Base-by-base conservation (phyloP, 805 yeast genomes). In the Metschnikowia drakensbergensis region DNA sequence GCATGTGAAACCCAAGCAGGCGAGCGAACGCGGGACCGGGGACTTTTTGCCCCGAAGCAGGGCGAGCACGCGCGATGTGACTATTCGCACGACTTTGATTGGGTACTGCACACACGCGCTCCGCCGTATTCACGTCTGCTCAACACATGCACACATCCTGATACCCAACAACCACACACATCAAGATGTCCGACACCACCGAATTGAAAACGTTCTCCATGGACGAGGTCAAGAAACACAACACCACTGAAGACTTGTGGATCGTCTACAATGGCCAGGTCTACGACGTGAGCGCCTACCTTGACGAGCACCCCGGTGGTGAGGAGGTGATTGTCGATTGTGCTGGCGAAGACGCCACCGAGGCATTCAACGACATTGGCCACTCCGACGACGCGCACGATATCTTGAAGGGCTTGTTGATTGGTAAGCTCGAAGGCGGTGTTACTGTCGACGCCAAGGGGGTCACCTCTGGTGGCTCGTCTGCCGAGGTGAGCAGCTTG, bases 341-440 rank as follows among this genome's bases (percentile, higher is more conserved):
- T 62, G 96, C 86, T 30, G 96, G 96, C 38, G 76, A 77, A 51
- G 96, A 89, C 64, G 91, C 90, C 46, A 82, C 88, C 10, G 70
- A 64, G 42, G 79, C 83, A 25, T 83, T 82, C 55, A 83, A 80
- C 57, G 96, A 89, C 63, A 91, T 94, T 64, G 99, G 99, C 32
- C 99, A 94, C 72, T 89, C 98, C 32, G 97, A 91, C 54, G 97
- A 91, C 58, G 98, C 99, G 36, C 82, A 83, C 58, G 94, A 85
- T 59, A 75, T 85, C 58, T 74, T 94, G 60, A 75, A 71, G 39
- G 81, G 79, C 36, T 72, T 89, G 63, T 74, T 79, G 57, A 78
- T 94, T 50, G 99, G 99, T 56, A 83, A 78, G 46, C 76, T 92
- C 45, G 91, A 90, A 62, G 87, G 83, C 42, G 77, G 78, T 35